Conservation (phyloP, 495 filamentous ascomycete genomes). For the Annulohypoxylon bovei region DNA sequence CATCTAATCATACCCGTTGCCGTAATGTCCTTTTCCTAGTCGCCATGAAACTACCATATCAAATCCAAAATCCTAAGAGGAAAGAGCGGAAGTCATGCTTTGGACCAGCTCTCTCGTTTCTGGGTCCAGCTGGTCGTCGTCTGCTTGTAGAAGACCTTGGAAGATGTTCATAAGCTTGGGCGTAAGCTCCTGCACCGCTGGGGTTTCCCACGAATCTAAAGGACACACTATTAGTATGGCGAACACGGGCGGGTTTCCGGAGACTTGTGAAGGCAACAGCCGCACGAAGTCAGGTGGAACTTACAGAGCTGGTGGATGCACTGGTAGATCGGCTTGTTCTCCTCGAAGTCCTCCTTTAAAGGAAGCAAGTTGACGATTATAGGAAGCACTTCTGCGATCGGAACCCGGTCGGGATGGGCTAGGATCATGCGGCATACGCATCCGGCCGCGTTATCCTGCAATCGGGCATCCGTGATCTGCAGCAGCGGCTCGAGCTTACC, state of each 20-base stretch:
- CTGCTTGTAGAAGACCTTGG: slow-evolving; percentile 78
- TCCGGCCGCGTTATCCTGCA: slow-evolving; percentile 93
- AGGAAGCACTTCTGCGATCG: slow-evolving; percentile 81
- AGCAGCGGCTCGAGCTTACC: slow-evolving; percentile 85
- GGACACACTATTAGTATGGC: slow-evolving; percentile 33
- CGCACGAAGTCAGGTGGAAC: slow-evolving; percentile 44
- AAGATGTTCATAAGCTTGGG: slow-evolving; percentile 81
- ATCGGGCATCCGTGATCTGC: slow-evolving; percentile 74
- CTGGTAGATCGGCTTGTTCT: slow-evolving; percentile 91
- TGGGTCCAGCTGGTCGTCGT: slow-evolving; percentile 83
- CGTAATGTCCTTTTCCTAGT: slow-evolving; percentile 3
- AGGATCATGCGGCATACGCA: slow-evolving; percentile 93
- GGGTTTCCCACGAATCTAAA: slow-evolving; percentile 75
- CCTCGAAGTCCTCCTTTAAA: slow-evolving; percentile 92
- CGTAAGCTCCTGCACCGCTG: slow-evolving; percentile 78
- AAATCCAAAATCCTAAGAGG: slow-evolving; percentile 18
- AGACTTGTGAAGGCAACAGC: neutral
- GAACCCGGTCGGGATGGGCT: slow-evolving; percentile 79
- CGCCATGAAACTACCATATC: neutral
- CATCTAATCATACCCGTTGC: slow-evolving; percentile 34
- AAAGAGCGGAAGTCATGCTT: slow-evolving; percentile 41
- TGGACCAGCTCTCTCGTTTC: slow-evolving; percentile 69
- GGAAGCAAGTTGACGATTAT: slow-evolving; percentile 81
- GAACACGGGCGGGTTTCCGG: neutral
- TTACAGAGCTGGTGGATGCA: slow-evolving; percentile 88